Percentiles rank a stretch among this genome's conserved stretches.
Evolutionary conservation across 306 rosid genomes (phyloP).

Genomic region (Castanea sativa): DNA sequence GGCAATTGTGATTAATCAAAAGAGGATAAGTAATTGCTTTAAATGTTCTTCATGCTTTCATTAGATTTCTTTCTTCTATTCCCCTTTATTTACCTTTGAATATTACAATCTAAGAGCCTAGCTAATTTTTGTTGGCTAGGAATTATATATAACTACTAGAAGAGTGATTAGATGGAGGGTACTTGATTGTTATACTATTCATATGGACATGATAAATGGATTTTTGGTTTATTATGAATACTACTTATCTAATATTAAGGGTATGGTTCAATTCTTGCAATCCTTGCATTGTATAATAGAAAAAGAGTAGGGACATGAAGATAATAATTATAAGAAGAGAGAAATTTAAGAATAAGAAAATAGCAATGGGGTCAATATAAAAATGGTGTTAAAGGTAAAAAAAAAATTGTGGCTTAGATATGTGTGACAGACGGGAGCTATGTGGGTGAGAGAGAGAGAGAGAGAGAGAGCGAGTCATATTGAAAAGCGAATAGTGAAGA

Average conservation of each 20-base stretch:
- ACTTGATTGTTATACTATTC: not conserved
- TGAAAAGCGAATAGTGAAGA: slow-evolving; percentile 22
- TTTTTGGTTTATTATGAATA: too few species aligned
- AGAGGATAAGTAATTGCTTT: too few species aligned
- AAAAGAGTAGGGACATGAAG: slow-evolving; percentile 12
- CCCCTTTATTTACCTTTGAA: not conserved
- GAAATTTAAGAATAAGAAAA: not conserved
- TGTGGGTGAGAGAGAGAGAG: not conserved
- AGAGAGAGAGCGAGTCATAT: slow-evolving; percentile 10
- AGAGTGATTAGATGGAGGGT: not conserved
- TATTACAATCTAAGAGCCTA: not conserved
- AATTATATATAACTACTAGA: not conserved
- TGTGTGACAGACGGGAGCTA: not conserved
- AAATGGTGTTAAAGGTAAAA: not conserved
- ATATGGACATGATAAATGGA: not conserved
- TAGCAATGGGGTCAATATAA: slow-evolving; percentile 2
- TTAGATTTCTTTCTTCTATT: slow-evolving; percentile 8
- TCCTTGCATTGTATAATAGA: slow-evolving; percentile 35
- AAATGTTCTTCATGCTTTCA: slow-evolving; percentile 3
- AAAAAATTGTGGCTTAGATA: not conserved
- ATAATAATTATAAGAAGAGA: slow-evolving; percentile 14
- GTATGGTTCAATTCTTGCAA: slow-evolving; percentile 66
- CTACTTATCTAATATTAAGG: slow-evolving; percentile 20
- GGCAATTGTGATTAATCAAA: too few species aligned
- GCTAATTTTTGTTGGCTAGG: not conserved